Evolutionary conservation across 805 yeast species (phyloP).

Genomic region (Ogataea pini): DNA sequence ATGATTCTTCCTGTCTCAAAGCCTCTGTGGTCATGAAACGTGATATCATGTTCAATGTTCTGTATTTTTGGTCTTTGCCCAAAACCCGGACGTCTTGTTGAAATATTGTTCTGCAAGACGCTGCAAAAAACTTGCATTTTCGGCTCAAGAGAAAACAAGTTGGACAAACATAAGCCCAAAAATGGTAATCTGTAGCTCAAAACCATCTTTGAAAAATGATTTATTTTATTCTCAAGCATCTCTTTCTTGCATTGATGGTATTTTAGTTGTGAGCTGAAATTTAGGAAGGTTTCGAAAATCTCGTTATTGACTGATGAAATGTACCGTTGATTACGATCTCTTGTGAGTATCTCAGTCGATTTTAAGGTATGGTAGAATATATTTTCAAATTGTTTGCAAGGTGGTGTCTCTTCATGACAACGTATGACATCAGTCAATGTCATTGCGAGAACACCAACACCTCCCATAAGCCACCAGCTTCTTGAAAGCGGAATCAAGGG

Average conservation of each 20-base stretch:
- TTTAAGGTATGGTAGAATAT: neutral
- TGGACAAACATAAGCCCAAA: neutral
- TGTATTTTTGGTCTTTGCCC: neutral
- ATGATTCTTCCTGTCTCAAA: neutral
- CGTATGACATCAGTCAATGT: neutral
- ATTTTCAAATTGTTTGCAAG: neutral
- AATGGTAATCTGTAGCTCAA: neutral
- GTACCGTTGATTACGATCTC: neutral
- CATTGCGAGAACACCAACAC: neutral
- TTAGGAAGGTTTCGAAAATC: neutral
- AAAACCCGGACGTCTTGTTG: neutral
- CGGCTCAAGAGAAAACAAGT: neutral
- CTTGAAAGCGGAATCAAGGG: neutral
- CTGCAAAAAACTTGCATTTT: neutral
- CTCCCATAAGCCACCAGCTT: neutral
- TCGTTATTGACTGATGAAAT: neutral
- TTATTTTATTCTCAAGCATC: too few relatives aligned
- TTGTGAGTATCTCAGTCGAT: neutral
- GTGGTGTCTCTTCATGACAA: neutral
- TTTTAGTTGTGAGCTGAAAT: neutral
- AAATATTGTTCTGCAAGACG: neutral
- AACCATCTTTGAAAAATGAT: neutral
- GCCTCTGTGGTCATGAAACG: neutral
- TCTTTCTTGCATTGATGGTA: too few relatives aligned
- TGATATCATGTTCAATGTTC: neutral